A percentile compares a stretch with the other conserved stretches of the same genome.
phyloP scores from a whole-genome alignment of 2,329 filamentous ascomycete species.

The Lachnellula suecica region DNA sequence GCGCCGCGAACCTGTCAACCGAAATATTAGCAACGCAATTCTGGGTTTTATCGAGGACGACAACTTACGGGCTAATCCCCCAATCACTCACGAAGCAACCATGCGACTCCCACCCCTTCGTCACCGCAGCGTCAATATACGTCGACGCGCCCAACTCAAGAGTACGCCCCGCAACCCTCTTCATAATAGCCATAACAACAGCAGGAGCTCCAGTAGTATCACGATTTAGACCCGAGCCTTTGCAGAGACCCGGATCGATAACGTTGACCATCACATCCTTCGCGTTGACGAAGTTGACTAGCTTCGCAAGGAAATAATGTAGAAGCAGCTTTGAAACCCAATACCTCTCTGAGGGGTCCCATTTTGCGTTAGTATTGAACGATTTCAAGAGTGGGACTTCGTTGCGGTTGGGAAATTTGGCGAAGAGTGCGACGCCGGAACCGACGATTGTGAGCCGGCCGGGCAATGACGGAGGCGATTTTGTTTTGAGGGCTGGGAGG shows the following conservation, averaged over 20 bases:
- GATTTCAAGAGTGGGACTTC: conserved; percentile 29
- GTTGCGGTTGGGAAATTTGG: conserved; percentile 29
- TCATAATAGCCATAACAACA: conserved; percentile 24
- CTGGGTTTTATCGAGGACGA: neutral
- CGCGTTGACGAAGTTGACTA: conserved; percentile 36
- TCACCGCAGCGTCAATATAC: conserved; percentile 45
- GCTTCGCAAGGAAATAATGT: conserved; percentile 38
- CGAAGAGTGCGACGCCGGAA: conserved; percentile 28
- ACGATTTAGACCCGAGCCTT: conserved; percentile 41
- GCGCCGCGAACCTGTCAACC: conserved; percentile 18
- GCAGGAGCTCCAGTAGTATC: conserved; percentile 24
- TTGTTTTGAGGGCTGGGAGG: conserved; percentile 28
- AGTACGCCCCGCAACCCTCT: conserved; percentile 33
- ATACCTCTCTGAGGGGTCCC: conserved; percentile 28
- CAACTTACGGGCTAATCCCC: conserved; percentile 5
- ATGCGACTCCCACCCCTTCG: conserved; percentile 49
- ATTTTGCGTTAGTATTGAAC: conserved; percentile 33
- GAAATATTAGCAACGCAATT: neutral
- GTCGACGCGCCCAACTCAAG: conserved; percentile 42
- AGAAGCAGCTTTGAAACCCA: conserved; percentile 32
- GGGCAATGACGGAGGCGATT: conserved; percentile 5
- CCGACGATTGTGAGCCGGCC: conserved; percentile 32
- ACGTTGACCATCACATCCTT: conserved; percentile 38
- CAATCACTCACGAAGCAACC: conserved; percentile 44
- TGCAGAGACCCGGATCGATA: conserved; percentile 35